These are phyloP conservation scores for Globisporangium cylindrosporum DNA, from an alignment of 352 stramenopile species.

Conservation along the genomic window DNA sequence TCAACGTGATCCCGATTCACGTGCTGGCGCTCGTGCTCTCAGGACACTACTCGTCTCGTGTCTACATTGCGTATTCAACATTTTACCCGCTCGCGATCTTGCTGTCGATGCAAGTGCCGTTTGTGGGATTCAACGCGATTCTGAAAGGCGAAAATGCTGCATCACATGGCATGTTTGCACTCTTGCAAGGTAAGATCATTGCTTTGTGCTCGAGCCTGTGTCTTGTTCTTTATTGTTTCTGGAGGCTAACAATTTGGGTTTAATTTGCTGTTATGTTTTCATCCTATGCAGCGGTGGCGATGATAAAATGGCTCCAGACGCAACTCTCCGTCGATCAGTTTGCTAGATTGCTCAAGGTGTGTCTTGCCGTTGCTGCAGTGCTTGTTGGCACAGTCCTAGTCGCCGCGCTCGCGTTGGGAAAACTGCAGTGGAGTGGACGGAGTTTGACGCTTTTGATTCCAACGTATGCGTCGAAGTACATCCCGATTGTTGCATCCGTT, in stretches of 20 bases:
- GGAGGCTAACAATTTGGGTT: not conserved
- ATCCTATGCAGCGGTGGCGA: constrained; percentile 36
- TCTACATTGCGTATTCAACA: constrained; percentile 97
- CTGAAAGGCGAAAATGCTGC: constrained; percentile 71
- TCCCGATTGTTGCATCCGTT: constrained; percentile 94
- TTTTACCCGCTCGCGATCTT: constrained; percentile 97
- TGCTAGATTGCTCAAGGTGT: constrained; percentile 38
- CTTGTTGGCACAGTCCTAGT: constrained; percentile 37
- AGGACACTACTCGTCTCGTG: constrained; percentile 86
- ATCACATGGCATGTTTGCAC: constrained; percentile 92
- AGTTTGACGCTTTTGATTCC: constrained; percentile 91
- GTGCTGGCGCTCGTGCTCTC: constrained; percentile 89
- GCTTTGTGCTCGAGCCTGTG: not conserved
- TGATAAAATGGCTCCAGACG: constrained; percentile 49
- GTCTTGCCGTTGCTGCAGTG: constrained; percentile 29
- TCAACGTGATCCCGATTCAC: constrained; percentile 98
- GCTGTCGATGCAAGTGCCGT: constrained; percentile 96
- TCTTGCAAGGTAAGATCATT: constrained; percentile 69
- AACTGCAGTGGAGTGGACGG: constrained; percentile 89
- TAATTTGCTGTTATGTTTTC: not conserved
- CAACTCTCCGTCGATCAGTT: constrained; percentile 51
- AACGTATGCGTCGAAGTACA: constrained; percentile 94
- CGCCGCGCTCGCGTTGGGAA: constrained; percentile 60
- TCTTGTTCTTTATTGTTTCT: too few relatives aligned
- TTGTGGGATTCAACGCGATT: constrained; percentile 97